A percentile compares a stretch with the other conserved stretches of the same genome.
Evolutionary conservation across 140 eudicot genomes (phyloP).

Genomic region (Flaveria floridana): DNA sequence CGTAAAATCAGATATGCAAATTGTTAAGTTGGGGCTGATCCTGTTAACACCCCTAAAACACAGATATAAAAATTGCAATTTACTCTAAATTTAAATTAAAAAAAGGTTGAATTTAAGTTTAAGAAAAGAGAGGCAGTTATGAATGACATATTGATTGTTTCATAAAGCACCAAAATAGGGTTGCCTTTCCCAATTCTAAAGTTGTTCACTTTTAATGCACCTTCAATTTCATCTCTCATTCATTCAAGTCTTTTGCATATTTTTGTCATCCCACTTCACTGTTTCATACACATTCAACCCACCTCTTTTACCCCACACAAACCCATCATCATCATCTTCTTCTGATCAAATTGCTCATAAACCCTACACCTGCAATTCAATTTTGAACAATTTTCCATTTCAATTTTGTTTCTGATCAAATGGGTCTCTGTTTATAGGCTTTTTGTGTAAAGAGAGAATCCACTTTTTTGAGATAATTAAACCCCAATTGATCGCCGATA

Average conservation of each 20-base stretch:
- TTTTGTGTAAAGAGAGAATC: slow-evolving; percentile 32
- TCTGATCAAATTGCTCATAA: slow-evolving; percentile 46
- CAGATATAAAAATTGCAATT: too few species aligned
- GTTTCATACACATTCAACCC: slow-evolving; percentile 43
- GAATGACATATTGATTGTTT: slow-evolving; percentile 48
- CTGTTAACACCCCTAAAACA: too few species aligned
- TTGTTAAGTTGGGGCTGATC: too few species aligned
- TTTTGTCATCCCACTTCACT: slow-evolving; percentile 10
- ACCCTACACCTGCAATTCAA: slow-evolving; percentile 33
- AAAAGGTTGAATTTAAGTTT: neutral
- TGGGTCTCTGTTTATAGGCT: slow-evolving; percentile 30
- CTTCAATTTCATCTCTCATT: slow-evolving; percentile 30
- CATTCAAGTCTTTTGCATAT: neutral
- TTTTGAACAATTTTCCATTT: slow-evolving; percentile 4
- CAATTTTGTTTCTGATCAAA: slow-evolving; percentile 31
- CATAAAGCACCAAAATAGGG: slow-evolving; percentile 44
- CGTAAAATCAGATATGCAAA: too few species aligned
- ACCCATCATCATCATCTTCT: slow-evolving; percentile 39
- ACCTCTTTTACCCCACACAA: slow-evolving; percentile 40
- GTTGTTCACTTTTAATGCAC: slow-evolving; percentile 48
- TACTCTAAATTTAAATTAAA: too few species aligned
- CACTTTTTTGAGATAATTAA: slow-evolving; percentile 36
- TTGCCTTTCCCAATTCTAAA: slow-evolving; percentile 37
- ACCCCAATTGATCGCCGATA: slow-evolving; percentile 2
- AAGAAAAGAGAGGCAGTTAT: slow-evolving; percentile 30